A percentile compares a stretch with the other conserved stretches of the same genome.
Evolutionary conservation across 2,329 filamentous ascomycete genomes (phyloP).

Genomic region (Fusarium anguioides): DNA sequence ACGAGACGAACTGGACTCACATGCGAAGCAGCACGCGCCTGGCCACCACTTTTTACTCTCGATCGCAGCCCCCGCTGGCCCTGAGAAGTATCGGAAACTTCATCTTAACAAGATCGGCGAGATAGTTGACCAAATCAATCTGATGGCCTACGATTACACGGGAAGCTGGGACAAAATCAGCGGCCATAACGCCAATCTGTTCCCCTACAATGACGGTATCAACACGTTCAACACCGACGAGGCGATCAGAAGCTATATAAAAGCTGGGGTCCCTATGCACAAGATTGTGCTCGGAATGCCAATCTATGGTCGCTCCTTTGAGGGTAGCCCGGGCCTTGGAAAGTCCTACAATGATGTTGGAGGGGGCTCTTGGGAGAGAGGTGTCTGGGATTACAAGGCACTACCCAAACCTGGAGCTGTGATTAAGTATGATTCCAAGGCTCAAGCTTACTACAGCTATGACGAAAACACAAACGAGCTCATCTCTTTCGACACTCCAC

Average conservation of each 20-base stretch:
- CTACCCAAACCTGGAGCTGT: constrained; percentile 27
- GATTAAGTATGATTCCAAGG: constrained; percentile 17
- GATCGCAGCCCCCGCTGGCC: constrained; percentile 25
- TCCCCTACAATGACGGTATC: constrained; percentile 53
- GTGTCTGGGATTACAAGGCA: constrained; percentile 35
- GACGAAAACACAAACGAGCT: constrained; percentile 23
- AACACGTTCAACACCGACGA: constrained; percentile 21
- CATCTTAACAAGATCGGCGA: constrained; percentile 15
- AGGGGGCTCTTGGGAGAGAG: constrained; percentile 24
- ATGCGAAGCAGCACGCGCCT: constrained; percentile 9
- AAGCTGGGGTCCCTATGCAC: constrained; percentile 14
- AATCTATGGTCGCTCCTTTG: constrained; percentile 33
- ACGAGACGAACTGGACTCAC: constrained; percentile 21
- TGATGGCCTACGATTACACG: constrained; percentile 36
- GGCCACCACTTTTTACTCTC: constrained; percentile 27
- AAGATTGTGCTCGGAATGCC: constrained; percentile 36
- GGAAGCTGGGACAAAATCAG: constrained; percentile 45
- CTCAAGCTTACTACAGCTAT: constrained; percentile 36
- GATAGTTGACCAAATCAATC: constrained; percentile 27
- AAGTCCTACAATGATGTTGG: constrained; percentile 26
- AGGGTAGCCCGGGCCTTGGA: constrained; percentile 25
- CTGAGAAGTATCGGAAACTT: constrained; percentile 22
- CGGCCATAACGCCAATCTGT: constrained; percentile 33
- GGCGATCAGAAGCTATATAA: constrained; percentile 20
- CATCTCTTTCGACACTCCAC: constrained; percentile 30